Base-by-base conservation (phyloP, 2,329 filamentous ascomycete genomes). In the Alternaria angustiovoidea region DNA sequence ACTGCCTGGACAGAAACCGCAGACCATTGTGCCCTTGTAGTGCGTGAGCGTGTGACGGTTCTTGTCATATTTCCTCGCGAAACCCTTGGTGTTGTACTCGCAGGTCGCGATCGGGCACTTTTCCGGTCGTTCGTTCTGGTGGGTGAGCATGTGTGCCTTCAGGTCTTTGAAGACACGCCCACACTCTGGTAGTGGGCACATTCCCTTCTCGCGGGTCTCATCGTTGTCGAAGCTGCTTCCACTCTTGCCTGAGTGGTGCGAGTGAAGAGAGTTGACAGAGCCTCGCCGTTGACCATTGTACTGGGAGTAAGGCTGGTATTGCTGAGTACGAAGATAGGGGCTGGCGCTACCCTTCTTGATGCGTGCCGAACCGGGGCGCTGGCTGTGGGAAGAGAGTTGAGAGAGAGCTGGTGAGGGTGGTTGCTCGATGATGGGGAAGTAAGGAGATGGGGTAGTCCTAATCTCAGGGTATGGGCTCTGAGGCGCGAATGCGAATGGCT, bases 11-110 rank as follows among this genome's bases (percentile, higher is more conserved):
- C 94, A 97, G 82, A 97, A 97, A 30, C 93, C 93, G 75, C 94
- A 97, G 24, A 97, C 92, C 94, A 97, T 97, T 49, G 92, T 97
- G 41, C 94, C 94, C 81, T 97, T 97, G 86, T 97, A 97, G 78
- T 97, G 94, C 5, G 94, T 97, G 64, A 97, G 81, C 5, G 93
- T 96, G 78, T 97, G 94, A 44, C 94, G 85, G 81, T 97, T 97
- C 85, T 96, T 96, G 83, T 97, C 94, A 77, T 97, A 97, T 81
- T 97, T 97, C 70, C 94, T 87, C 11, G 94, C 93, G 75, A 97
- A 97, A 4, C 94, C 94, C 81, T 97, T 97, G 74, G 87, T 83
- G 82, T 96, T 90, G 80, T 97, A 97, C 73, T 96, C 93, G 82
- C 94, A 97, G 0, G 89, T 95, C 59, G 90, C 85, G 68, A 97